Conservation (phyloP, 2,329 filamentous ascomycete genomes). For the Whalleya microplaca region DNA sequence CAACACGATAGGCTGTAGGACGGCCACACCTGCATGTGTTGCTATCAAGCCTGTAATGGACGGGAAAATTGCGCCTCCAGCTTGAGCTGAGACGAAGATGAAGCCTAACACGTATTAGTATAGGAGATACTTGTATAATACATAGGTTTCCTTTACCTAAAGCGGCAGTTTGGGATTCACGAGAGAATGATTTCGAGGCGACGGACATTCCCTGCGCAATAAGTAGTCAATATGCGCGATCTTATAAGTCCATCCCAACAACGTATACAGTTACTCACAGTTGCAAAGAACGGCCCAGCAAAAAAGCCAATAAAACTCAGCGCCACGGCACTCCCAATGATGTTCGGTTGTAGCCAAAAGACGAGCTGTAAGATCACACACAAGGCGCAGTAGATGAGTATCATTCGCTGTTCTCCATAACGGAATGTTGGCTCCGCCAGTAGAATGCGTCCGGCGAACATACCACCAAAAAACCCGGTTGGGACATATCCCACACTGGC, state of each 20-base stretch:
- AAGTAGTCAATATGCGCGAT: background rate
- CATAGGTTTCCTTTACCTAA: conserved; percentile 41
- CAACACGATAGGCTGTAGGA: conserved; percentile 52
- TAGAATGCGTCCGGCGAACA: conserved; percentile 58
- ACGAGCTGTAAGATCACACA: conserved; percentile 59
- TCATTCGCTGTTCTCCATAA: conserved; percentile 61
- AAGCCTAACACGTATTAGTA: conserved; percentile 36
- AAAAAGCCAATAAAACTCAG: conserved; percentile 59
- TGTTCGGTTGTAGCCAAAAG: conserved; percentile 68
- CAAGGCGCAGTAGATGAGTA: conserved; percentile 56
- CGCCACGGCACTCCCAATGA: conserved; percentile 54
- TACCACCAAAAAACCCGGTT: conserved; percentile 62
- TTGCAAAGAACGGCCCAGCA: conserved; percentile 57
- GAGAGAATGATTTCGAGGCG: conserved; percentile 52
- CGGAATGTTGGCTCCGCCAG: conserved; percentile 63
- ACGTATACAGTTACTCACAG: conserved; percentile 40
- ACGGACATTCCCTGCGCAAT: conserved; percentile 52
- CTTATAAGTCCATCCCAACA: background rate
- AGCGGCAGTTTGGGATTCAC: conserved; percentile 50
- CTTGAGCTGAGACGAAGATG: conserved; percentile 55
- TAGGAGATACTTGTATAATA: background rate
- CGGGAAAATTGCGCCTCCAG: conserved; percentile 55
- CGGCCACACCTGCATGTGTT: conserved; percentile 46
- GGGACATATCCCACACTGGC: conserved; percentile 60
- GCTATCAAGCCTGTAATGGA: conserved; percentile 55